These are phyloP conservation scores for Arabidopsis arenosa DNA, from an alignment of 345 rosid genomes.

Conservation along the genomic window DNA sequence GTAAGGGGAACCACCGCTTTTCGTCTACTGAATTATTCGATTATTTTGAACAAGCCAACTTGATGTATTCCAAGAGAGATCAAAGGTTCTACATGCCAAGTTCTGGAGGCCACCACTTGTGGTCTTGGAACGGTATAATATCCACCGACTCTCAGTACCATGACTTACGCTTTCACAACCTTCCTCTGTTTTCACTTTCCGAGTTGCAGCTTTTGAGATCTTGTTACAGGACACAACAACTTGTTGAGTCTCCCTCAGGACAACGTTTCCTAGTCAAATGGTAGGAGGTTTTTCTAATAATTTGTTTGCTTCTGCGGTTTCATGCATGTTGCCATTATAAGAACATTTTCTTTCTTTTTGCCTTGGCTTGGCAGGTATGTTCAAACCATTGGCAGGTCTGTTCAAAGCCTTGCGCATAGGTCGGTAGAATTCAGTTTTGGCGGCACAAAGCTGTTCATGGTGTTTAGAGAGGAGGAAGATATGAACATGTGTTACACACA, in stretches of 20 bases:
- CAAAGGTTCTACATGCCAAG: conserved; percentile 22
- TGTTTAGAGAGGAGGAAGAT: conserved; percentile 27
- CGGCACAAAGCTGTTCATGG: conserved; percentile 34
- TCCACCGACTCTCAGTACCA: background rate
- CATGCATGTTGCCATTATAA: background rate
- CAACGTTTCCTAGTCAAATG: conserved; percentile 38
- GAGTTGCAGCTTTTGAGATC: conserved; percentile 27
- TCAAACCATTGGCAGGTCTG: background rate
- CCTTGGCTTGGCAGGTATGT: conserved; percentile 4
- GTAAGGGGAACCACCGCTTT: background rate
- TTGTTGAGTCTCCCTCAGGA: conserved; percentile 33
- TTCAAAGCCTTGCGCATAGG: background rate
- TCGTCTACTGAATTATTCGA: background rate
- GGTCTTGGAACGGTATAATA: conserved; percentile 2
- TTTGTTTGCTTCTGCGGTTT: conserved; percentile 1
- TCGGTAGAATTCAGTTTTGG: background rate
- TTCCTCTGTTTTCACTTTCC: conserved; percentile 24
- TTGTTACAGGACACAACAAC: background rate
- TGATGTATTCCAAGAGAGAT: conserved; percentile 36
- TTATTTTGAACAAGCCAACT: conserved; percentile 4
- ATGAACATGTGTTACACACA: conserved; percentile 24
- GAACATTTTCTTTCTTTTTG: background rate
- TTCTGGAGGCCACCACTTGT: conserved; percentile 30
- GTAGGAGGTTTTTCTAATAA: background rate
- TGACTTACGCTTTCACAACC: conserved; percentile 21